Base-by-base conservation (phyloP, 768 basidiomycete genomes). In the Lentinus tigrinus region DNA sequence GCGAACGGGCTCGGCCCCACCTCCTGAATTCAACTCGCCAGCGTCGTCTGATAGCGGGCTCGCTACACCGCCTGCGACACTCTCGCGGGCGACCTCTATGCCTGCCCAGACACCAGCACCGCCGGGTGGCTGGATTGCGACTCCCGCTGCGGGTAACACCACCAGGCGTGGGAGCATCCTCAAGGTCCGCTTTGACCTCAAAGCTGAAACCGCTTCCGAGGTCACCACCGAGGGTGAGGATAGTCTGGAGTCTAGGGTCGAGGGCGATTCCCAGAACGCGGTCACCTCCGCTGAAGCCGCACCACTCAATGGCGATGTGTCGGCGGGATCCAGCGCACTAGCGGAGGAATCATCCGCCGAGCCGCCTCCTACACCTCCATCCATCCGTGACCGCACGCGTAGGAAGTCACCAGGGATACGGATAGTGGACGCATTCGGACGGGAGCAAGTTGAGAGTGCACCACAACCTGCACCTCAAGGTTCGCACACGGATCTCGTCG, bases 171-270 rank as follows among this genome's bases (percentile, higher is more conserved):
- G 82, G 58, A 74, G 51, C 37, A 23, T 85, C 24, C 69, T 85
- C 60, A 88, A 88, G 68, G 90, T 93, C 53, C 84, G 90, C 40
- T 92, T 92, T 63, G 84, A 91, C 61, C 75, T 78, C 63, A 60
- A 64, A 68, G 74, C 63, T 63, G 72, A 68, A 69, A 69, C 69
- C 0, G 58, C 56, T 1, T 71, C 69, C 4, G 70, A 71, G 19
- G 56, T 52, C 39, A 61, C 62, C 10, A 16, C 58, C 49, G 67
- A 60, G 37, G 44, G 24, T 38, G 58, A 53, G 16, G 47, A 47
- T 24, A 55, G 53, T n/a, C 26, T 52, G 37, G 55, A 58, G 48
- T 51, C 56, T 16, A 58, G 38, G 38, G 37, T 28, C 23, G 47
- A 53, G 10, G 27, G 23, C 21, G 36, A 17, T 14, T 28, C 40